Conservation (phyloP, 371 early-diverging fungal genomes). For the Rhizopus microsporus region DNA sequence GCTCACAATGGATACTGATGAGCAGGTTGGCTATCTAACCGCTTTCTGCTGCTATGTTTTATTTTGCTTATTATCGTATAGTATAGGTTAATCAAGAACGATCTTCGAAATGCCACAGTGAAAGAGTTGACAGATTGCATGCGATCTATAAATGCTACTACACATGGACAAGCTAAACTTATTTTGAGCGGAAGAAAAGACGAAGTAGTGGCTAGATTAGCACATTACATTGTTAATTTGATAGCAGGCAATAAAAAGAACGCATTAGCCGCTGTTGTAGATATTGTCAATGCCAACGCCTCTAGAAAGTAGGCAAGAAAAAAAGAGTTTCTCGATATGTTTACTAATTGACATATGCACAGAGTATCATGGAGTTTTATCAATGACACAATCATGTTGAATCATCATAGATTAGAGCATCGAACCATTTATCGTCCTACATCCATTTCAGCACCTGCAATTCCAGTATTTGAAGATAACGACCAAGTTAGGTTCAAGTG, state of each 20-base stretch:
- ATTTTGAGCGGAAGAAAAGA: slow-evolving; percentile 15
- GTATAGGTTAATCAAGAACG: not conserved
- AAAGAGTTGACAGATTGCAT: slow-evolving; percentile 19
- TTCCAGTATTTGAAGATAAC: not conserved
- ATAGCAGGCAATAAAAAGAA: not conserved
- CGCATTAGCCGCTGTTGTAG: slow-evolving; percentile 8
- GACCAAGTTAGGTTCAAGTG: slow-evolving; percentile 26
- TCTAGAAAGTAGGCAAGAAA: slow-evolving; percentile 16
- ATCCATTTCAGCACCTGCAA: not conserved
- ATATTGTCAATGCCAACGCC: slow-evolving; percentile 12
- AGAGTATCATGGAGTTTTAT: slow-evolving; percentile 15
- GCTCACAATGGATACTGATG: not conserved
- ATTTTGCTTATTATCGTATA: not conserved
- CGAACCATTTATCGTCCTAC: not conserved
- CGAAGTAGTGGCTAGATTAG: slow-evolving; percentile 9
- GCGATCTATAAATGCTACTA: slow-evolving; percentile 9
- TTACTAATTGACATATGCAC: not conserved
- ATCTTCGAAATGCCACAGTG: slow-evolving; percentile 14
- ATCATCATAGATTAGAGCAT: not conserved
- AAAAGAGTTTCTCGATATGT: not conserved
- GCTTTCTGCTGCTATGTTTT: not conserved
- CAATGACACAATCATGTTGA: slow-evolving; percentile 6
- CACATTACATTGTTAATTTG: not conserved
- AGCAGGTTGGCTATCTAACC: not conserved
- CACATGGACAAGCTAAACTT: not conserved